Conservation (phyloP, 73 alveolate species). For the Stentor coeruleus region DNA sequence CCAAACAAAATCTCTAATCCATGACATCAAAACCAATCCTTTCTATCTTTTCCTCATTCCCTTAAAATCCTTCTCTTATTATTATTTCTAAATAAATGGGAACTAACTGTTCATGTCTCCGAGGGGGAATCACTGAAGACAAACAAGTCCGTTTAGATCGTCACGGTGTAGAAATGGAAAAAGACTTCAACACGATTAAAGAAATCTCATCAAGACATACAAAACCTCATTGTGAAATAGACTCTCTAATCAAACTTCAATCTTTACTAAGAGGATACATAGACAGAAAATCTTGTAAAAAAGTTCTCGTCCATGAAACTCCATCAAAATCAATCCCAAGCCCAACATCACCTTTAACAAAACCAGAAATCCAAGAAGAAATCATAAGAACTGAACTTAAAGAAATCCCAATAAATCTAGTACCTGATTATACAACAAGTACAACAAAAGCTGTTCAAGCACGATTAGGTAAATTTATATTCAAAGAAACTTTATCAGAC, state of each 20-base stretch:
- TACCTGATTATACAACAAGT: background rate
- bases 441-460: background rate
- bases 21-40: too few species aligned
- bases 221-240: background rate
- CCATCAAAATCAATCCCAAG: too few species aligned
- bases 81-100: conserved; percentile 1
- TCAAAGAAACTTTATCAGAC: background rate
- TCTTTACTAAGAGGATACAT: background rate
- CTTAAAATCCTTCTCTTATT: too few species aligned
- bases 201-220: background rate
- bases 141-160: background rate
- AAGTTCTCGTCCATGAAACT: too few species aligned
- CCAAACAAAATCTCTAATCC: too few species aligned
- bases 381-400: background rate
- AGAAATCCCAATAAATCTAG: background rate
- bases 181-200: background rate
- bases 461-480: background rate
- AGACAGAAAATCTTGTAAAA: background rate
- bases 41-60: too few species aligned
- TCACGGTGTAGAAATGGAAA: background rate
- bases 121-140: conserved; percentile 8
- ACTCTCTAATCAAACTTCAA: background rate
- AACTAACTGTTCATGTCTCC: background rate
- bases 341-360: too few species aligned
- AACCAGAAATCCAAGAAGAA: too few species aligned